These are phyloP conservation scores for Polygonum maritimum DNA, from an alignment of 148 eudicot species.

Conservation along the genomic window DNA sequence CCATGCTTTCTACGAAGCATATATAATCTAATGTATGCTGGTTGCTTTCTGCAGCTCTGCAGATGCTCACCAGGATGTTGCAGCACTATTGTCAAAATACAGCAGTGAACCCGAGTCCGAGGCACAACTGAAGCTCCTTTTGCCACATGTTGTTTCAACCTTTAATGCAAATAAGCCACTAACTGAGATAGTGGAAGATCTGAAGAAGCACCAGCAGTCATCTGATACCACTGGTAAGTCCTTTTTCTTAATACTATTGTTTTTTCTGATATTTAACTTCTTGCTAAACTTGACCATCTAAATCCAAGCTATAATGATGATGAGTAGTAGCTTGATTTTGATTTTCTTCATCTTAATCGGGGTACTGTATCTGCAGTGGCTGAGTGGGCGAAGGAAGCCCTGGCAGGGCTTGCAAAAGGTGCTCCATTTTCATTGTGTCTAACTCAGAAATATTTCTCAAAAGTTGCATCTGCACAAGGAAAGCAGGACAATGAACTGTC, in stretches of 20 bases:
- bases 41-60: constrained; percentile 41
- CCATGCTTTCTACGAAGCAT: neutral
- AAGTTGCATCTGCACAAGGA: constrained; percentile 61
- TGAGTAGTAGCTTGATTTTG: neutral
- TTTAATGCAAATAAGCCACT: constrained; percentile 60
- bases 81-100: constrained; percentile 41
- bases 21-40: constrained; percentile 2
- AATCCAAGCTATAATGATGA: neutral
- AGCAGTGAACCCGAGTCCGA: constrained; percentile 59
- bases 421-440: constrained; percentile 77
- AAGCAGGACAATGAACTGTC: constrained; percentile 42
- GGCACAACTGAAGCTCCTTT: constrained; percentile 53
- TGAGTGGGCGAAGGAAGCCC: constrained; percentile 91
- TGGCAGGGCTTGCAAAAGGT: constrained; percentile 70
- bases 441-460: constrained; percentile 64
- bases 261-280: neutral
- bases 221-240: constrained; percentile 50
- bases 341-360: neutral
- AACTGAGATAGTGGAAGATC: constrained; percentile 45
- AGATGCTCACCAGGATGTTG: constrained; percentile 56
- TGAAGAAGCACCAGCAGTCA: constrained; percentile 53
- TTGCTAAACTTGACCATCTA: neutral
- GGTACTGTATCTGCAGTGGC: constrained; percentile 36
- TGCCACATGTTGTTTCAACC: constrained; percentile 67
- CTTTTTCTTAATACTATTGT: neutral